Evolutionary conservation across 208 protist species (phyloP), one percentile per base, ranked within the genome.

Genomic region (Acanthamoeba lenticulata): DNA sequence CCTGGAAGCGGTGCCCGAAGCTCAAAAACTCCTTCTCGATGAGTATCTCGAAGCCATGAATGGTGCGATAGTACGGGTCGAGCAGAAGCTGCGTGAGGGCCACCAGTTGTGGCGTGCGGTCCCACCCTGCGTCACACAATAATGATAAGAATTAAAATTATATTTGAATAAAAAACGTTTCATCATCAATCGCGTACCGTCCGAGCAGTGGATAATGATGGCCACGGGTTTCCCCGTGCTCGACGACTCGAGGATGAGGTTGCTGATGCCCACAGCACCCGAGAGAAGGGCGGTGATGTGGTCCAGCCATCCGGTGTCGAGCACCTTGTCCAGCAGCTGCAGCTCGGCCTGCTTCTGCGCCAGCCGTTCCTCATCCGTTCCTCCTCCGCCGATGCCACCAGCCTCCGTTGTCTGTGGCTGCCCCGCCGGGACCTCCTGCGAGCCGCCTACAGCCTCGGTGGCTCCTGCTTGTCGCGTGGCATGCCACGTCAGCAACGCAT

Each of bases 121-220:
- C 95, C 99, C 98, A 98, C n/a, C n/a, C n/a, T n/a, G n/a, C n/a
- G 98, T 98, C 1, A 98, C 98, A 92, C 98, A n/a, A n/a, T n/a
- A n/a, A n/a, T n/a, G n/a, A n/a, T n/a, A n/a, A n/a, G n/a, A n/a
- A n/a, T n/a, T n/a, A n/a, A n/a, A n/a, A n/a, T n/a, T n/a, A n/a
- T n/a, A n/a, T n/a, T n/a, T n/a, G n/a, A n/a, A n/a, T n/a, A n/a
- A n/a, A n/a, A n/a, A n/a, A n/a, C n/a, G n/a, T n/a, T n/a, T n/a
- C n/a, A n/a, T n/a, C n/a, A n/a, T n/a, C n/a, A n/a, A n/a, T n/a
- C n/a, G n/a, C n/a, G n/a, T n/a, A 94, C 88, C 55, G 27, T 91
- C 49, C 34, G 49, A 69, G 85, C 85, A 91, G 52, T 91, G 85
- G 24, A 72, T 44, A 24, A 91, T 91, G 60, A 91, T 91, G 36